Base-by-base conservation (phyloP, 2,329 filamentous ascomycete genomes). In the Ascosphaera apis region DNA sequence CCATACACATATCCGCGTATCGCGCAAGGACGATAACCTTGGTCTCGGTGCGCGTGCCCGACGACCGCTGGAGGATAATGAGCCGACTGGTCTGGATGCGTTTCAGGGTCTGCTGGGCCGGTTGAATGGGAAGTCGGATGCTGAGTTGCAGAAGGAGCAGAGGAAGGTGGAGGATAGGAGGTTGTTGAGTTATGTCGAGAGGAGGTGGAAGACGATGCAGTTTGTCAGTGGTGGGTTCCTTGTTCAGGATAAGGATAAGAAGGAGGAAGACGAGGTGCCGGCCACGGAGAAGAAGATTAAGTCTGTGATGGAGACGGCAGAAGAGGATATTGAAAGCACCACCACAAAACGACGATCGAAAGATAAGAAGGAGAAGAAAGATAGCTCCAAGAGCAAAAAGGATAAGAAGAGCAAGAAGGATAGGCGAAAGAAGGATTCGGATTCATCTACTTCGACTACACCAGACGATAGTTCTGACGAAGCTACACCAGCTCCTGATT, bases 11-110 rank as follows among this genome's bases (percentile, higher is more conserved):
- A 88, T 95, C 47, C 75, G 77, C 40, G 79, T 91, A 28, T 58
- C 72, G 19, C 58, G 93, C 42, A 92, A 92, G 50, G 84, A 95
- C 50, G 83, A 95, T 52, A 91, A 76, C 46, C 69, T 91, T 31
- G 88, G 88, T 2, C 62, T 98, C 31, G 88, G 88, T 19, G 88
- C 84, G 43, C 76, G 76, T 53, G 65, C 71, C 42, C 76, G 75
- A 37, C 72, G 71, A 46, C 73, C 76, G 44, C 59, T 64, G 28
- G 59, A 64, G 3, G 74, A 82, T 43, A 67, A 57, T 44, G 70
- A 80, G 49, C 71, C 82, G 42, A 91, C 86, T 15, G 88, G 86
- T 0, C 65, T 95, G 27, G 79, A 84, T 50, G 77, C 76, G 13
- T 82, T 95, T 45, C 80, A 84, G 49, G 80, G 81, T 43, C 60